Conservation (phyloP, 2,329 filamentous ascomycete species). For the Pezicula carpinea region DNA sequence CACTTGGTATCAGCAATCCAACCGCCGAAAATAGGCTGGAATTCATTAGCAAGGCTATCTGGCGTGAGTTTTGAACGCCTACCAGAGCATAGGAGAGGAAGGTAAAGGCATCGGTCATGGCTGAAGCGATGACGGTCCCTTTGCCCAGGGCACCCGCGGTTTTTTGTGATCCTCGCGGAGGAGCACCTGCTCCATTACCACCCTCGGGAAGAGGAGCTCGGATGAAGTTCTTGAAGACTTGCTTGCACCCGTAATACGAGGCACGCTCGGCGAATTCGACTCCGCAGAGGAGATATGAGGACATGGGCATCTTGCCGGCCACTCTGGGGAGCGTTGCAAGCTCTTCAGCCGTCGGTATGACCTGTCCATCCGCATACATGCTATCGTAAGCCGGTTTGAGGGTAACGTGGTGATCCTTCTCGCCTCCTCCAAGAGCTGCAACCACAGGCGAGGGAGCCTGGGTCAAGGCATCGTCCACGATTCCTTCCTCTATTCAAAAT, state of each 20-base stretch:
- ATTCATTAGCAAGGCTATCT: background rate
- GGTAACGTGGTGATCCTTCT: constrained; percentile 10
- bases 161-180: constrained; percentile 15
- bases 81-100: constrained; percentile 44
- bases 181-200: constrained; percentile 20
- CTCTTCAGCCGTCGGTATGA: constrained; percentile 50
- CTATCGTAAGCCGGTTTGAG: constrained; percentile 1
- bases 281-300: constrained; percentile 65
- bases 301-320: constrained; percentile 61
- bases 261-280: constrained; percentile 73
- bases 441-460: constrained; percentile 10
- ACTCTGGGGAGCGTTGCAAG: constrained; percentile 54
- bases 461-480: constrained; percentile 14
- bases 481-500: constrained; percentile 7
- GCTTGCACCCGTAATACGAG: constrained; percentile 71
- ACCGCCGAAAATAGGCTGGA: constrained; percentile 42
- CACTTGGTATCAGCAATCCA: constrained; percentile 54
- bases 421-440: constrained; percentile 5
- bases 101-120: constrained; percentile 45
- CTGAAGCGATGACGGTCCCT: constrained; percentile 49
- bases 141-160: constrained; percentile 52
- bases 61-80: background rate
- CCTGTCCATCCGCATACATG: constrained; percentile 10
- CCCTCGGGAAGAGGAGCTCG: constrained; percentile 50
- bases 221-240: constrained; percentile 56